Percentiles rank a stretch among this genome's conserved stretches.
phyloP scores from a whole-genome alignment of 352 stramenopile genomes.

The Thalassiosira livingstoniorum region DNA sequence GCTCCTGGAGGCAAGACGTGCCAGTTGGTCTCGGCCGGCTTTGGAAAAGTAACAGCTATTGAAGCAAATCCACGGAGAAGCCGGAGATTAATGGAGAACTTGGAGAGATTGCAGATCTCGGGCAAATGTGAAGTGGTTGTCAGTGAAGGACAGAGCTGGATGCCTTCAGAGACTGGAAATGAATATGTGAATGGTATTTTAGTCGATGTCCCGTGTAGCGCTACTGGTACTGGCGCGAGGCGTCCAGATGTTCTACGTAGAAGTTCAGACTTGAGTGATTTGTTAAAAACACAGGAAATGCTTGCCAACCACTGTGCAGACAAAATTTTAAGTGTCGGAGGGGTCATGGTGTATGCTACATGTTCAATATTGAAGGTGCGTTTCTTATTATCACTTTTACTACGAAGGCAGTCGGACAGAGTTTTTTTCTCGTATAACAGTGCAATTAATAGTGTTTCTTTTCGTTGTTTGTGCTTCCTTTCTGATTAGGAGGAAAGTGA shows the following conservation, averaged over 20 bases:
- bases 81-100: constrained; percentile 72
- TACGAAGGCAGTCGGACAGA: background rate
- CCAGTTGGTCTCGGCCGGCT: constrained; percentile 90
- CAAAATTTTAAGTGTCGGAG: constrained; percentile 87
- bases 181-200: constrained; percentile 91
- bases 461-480: too few relatives aligned
- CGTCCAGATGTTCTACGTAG: constrained; percentile 85
- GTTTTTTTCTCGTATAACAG: background rate
- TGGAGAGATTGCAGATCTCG: constrained; percentile 86
- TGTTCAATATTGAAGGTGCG: constrained; percentile 92
- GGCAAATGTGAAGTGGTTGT: constrained; percentile 88
- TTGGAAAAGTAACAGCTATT: constrained; percentile 76
- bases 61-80: constrained; percentile 67
- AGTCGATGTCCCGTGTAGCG: constrained; percentile 82
- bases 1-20: constrained; percentile 96
- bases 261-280: constrained; percentile 87
- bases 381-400: background rate
- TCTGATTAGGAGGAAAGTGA: constrained; percentile 91
- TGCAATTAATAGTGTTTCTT: too few relatives aligned
- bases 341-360: constrained; percentile 94
- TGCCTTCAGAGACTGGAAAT: constrained; percentile 46
- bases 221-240: constrained; percentile 77
- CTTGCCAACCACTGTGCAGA: constrained; percentile 75
- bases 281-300: constrained; percentile 86
- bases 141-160: constrained; percentile 79